Base-by-base conservation (phyloP, 2,329 filamentous ascomycete genomes). In the Xylaria sp. region DNA sequence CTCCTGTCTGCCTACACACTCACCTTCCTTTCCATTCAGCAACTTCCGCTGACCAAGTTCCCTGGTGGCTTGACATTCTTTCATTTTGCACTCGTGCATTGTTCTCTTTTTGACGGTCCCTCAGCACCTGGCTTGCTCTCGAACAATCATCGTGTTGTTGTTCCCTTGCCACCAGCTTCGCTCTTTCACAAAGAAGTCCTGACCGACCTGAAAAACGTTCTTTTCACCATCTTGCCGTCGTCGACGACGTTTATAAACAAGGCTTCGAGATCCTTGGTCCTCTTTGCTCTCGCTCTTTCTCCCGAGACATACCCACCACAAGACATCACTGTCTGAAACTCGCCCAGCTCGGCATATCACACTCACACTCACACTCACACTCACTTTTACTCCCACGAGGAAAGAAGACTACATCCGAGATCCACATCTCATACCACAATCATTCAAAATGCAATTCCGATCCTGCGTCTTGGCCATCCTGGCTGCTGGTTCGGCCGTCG, bases 401-500 rank as follows among this genome's bases (percentile, higher is more conserved):
- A 57, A 57, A 45, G 47, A 58, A 48, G 50, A 61, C 48, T 51
- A 41, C 51, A 49, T 34, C 59, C 54, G 47, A 52, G 34, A 47
- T 49, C 46, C 11, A 49, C 44, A 29, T 46, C 19, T 51, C 24
- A 44, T 62, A 45, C 48, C 48, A 45, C 41, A 62, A 58, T 44
- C 18, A 46, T 55, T 55, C 65, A 77, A 65, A 42, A 81, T 81
- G 78, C 73, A 75, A 69, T 68, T 70, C 56, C 57, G 54, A 49
- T 55, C 69, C 44, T 60, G 68, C 21, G 56, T 74, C 56, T 57
- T 77, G 58, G 70, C 72, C 57, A 63, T 77, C 63, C 59, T 80
- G 61, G 73, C 72, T 56, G 67, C 76, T 64, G 72, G 76, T 59
- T 69, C 77, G 46, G 75, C 74, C 58, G 70, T 76, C 49, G 82